phyloP scores from a whole-genome alignment of 2,329 filamentous ascomycete genomes.

The Monosporascus sp. region DNA sequence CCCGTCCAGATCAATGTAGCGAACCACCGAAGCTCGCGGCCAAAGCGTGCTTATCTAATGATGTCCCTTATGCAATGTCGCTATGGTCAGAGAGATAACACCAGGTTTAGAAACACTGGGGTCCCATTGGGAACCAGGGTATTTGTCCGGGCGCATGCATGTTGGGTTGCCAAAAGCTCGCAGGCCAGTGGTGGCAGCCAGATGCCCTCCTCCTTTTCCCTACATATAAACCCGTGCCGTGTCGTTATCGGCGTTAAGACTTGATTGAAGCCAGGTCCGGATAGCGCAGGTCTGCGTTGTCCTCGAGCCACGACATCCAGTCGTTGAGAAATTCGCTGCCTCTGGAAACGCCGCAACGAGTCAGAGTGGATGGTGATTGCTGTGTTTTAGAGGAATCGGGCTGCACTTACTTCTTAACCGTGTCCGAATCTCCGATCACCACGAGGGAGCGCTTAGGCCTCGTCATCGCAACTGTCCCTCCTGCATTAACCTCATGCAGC shows the following conservation, averaged over 20 bases:
- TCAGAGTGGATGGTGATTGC: conserved; percentile 4
- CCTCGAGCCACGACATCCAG: conserved; percentile 91
- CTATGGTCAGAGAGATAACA: no score
- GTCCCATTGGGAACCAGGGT: no score
- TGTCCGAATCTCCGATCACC: conserved; percentile 91
- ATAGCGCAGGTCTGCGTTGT: conserved; percentile 85
- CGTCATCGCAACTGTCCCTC: conserved; percentile 81
- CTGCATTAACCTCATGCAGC: conserved; percentile 22
- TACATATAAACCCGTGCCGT: not conserved
- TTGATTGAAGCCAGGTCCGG: conserved; percentile 53
- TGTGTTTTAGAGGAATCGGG: no score
- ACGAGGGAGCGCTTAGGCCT: conserved; percentile 85
- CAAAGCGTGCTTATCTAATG: no score
- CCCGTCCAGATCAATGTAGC: no score
- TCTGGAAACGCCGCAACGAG: conserved; percentile 29
- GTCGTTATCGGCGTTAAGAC: conserved; percentile 4
- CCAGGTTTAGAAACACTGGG: no score
- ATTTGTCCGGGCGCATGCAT: no score
- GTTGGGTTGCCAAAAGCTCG: no score
- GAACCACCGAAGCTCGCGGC: no score
- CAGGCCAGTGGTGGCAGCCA: no score
- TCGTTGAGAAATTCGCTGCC: conserved; percentile 79
- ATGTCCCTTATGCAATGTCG: no score
- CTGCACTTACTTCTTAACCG: conserved; percentile 71
- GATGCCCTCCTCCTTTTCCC: not conserved